These are phyloP conservation scores for Gomphus bonarii DNA, from an alignment of 1,284 basidiomycete species.

Conservation along the genomic window DNA sequence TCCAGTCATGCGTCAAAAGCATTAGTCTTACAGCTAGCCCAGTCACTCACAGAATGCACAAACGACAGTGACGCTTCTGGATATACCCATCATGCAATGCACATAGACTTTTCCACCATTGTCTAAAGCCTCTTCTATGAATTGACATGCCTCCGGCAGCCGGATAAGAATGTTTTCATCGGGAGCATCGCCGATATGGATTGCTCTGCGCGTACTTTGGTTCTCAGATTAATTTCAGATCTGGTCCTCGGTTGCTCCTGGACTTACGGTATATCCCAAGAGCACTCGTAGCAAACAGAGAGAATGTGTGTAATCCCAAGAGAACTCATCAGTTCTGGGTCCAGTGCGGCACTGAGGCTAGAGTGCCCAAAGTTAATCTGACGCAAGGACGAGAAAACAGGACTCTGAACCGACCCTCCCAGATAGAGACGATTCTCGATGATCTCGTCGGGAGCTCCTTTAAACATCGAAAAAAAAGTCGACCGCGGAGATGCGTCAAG, in stretches of 20 bases:
- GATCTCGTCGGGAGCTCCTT: slow-evolving; percentile 6
- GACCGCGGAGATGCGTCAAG: neutral
- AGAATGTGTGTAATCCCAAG: slow-evolving; percentile 46
- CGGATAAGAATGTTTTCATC: slow-evolving; percentile 51
- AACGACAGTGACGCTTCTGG: slow-evolving; percentile 55
- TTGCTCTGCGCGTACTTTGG: slow-evolving; percentile 26
- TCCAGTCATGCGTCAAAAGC: neutral
- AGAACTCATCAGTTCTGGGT: neutral
- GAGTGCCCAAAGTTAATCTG: neutral
- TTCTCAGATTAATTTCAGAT: neutral
- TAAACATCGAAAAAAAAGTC: neutral
- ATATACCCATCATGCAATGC: slow-evolving; percentile 70
- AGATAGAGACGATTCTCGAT: slow-evolving; percentile 5
- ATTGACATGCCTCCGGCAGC: slow-evolving; percentile 39
- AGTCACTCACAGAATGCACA: slow-evolving; percentile 46
- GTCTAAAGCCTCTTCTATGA: slow-evolving; percentile 42
- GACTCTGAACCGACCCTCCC: slow-evolving; percentile 5
- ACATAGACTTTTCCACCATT: slow-evolving; percentile 49
- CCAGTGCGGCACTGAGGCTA: slow-evolving; percentile 5
- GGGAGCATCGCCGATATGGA: slow-evolving; percentile 47
- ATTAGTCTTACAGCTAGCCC: neutral
- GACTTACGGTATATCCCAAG: slow-evolving; percentile 13
- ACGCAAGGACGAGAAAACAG: neutral
- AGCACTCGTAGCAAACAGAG: slow-evolving; percentile 49
- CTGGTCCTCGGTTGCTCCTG: neutral